Percentiles rank a stretch among this genome's conserved stretches.
These are phyloP conservation scores for Diaporthe amygdali DNA, from an alignment of 2,329 filamentous ascomycete genomes.

Conservation along the genomic window DNA sequence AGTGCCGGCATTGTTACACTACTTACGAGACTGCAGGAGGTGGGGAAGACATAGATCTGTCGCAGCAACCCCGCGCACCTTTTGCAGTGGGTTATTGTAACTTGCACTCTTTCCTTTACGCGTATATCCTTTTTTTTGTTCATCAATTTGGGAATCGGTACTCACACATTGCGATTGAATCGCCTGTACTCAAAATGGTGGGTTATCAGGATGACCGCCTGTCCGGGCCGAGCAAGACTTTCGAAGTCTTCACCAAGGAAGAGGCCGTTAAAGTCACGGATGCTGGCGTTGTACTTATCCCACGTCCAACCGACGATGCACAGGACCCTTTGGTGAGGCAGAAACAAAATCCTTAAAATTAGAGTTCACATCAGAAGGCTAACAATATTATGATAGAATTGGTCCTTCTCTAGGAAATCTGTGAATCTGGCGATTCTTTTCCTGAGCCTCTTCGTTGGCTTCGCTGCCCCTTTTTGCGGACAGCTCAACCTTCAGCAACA, in stretches of 20 bases:
- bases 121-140: not conserved
- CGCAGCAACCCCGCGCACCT: not conserved
- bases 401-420: constrained; percentile 37
- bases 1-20: not conserved
- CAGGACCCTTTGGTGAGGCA: constrained; percentile 38
- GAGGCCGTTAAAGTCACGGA: constrained; percentile 28
- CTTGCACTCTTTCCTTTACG: not conserved
- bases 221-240: not conserved
- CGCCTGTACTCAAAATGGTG: not conserved
- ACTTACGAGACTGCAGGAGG: not conserved
- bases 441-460: constrained; percentile 41
- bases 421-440: constrained; percentile 38
- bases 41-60: not conserved
- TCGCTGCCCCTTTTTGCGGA: constrained; percentile 38
- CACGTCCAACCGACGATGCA: constrained; percentile 38
- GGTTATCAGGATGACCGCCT: not conserved
- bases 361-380: not conserved
- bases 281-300: constrained; percentile 42
- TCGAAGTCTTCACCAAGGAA: not conserved
- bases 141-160: not conserved
- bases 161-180: not conserved
- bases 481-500: constrained; percentile 42
- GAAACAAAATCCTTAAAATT: not conserved
- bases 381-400: constrained; percentile 32
- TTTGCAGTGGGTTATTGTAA: not conserved